Conservation (phyloP, 352 stramenopile species). For the Phytophthora foliorum region DNA sequence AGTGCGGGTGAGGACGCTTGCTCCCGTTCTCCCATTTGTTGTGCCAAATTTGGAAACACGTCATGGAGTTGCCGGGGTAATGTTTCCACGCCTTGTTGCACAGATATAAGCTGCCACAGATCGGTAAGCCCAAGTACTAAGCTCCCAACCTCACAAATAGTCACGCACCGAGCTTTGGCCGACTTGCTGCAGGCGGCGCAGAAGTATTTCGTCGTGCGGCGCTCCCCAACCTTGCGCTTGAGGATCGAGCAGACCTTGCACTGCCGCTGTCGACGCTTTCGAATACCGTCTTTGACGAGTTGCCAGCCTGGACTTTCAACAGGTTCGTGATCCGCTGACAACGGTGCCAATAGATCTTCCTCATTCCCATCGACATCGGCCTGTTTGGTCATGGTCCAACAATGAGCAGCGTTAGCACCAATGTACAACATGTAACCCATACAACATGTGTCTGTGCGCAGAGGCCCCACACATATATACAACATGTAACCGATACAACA, state of each 20-base stretch:
- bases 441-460: neutral
- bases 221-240: neutral
- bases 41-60: constrained; percentile 13
- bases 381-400: neutral
- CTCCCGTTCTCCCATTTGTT: constrained; percentile 5
- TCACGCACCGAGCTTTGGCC: constrained; percentile 2
- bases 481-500: constrained; percentile 6
- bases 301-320: constrained; percentile 4
- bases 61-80: constrained; percentile 11
- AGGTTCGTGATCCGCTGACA: neutral
- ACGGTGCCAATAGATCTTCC: too few relatives aligned
- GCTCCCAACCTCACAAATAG: neutral
- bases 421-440: neutral
- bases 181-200: constrained; percentile 13
- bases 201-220: constrained; percentile 5
- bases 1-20: constrained; percentile 1
- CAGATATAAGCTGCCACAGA: neutral
- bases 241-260: neutral
- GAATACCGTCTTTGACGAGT: neutral
- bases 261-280: neutral
- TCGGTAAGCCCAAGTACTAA: neutral
- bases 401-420: neutral
- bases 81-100: constrained; percentile 9
- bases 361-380: neutral
- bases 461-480: neutral